phyloP scores from a whole-genome alignment of 495 filamentous ascomycete genomes.

The Cryomyces minteri region DNA sequence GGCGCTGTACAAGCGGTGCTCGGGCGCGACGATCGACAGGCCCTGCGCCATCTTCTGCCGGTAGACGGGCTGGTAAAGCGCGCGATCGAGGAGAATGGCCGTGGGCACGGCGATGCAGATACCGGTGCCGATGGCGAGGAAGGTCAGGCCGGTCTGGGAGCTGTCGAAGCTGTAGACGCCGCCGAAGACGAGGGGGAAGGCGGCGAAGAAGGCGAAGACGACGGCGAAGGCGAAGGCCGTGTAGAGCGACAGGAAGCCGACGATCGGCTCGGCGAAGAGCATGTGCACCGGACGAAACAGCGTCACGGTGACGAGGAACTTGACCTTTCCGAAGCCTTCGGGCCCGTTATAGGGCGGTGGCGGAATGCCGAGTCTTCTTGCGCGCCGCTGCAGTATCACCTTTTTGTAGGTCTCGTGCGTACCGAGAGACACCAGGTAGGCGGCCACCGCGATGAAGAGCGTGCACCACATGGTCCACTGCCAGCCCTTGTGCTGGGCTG shows the following conservation, averaged over 20 bases:
- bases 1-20: slow-evolving; percentile 14
- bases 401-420: slow-evolving; percentile 25
- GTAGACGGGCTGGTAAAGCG: slow-evolving; percentile 1
- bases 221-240: slow-evolving; percentile 21
- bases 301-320: slow-evolving; percentile 19
- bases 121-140: slow-evolving; percentile 12
- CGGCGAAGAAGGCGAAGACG: slow-evolving; percentile 24
- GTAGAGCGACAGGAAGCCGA: slow-evolving; percentile 14
- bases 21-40: slow-evolving; percentile 1
- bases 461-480: slow-evolving; percentile 23
- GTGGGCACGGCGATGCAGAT: slow-evolving; percentile 5
- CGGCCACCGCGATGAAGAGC: slow-evolving; percentile 16
- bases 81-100: slow-evolving; percentile 11
- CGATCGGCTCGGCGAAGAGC: slow-evolving; percentile 23
- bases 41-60: not conserved
- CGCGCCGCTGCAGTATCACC: slow-evolving; percentile 20
- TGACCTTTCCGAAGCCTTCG: slow-evolving; percentile 10
- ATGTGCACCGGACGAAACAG: slow-evolving; percentile 20
- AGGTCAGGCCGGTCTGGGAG: slow-evolving; percentile 20
- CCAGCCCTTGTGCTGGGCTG: slow-evolving; percentile 17
- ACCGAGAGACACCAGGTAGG: slow-evolving; percentile 19
- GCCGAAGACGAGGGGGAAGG: slow-evolving; percentile 20
- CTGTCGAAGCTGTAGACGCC: slow-evolving; percentile 19
- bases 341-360: slow-evolving; percentile 4
- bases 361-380: slow-evolving; percentile 9